Percentiles rank a stretch among this genome's conserved stretches.
Conservation (phyloP, 2,329 filamentous ascomycete genomes). For the Aspergillus sp. region DNA sequence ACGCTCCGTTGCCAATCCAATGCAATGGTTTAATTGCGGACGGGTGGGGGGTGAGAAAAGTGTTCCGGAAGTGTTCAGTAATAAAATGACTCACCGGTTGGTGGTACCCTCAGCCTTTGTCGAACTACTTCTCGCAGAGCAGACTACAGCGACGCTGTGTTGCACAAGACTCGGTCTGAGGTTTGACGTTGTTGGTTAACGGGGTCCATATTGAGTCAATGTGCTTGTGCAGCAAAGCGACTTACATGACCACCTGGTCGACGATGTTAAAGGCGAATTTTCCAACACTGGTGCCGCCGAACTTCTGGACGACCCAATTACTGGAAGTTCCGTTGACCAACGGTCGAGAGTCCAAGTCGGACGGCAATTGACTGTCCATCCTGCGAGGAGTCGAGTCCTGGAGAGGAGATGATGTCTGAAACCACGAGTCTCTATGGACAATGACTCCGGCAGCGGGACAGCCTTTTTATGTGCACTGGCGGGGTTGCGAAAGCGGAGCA, state of each 20-base stretch:
- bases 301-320: slow-evolving; percentile 88
- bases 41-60: background rate
- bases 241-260: slow-evolving; percentile 65
- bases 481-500: slow-evolving; percentile 29
- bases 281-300: slow-evolving; percentile 90
- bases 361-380: slow-evolving; percentile 16
- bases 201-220: too few relatives aligned
- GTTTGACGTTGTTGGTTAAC: background rate
- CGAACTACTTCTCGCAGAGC: slow-evolving; percentile 89
- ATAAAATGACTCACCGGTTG: slow-evolving; percentile 68
- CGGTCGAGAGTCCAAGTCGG: slow-evolving; percentile 11
- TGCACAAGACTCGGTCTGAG: slow-evolving; percentile 59
- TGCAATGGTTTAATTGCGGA: background rate
- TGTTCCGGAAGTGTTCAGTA: slow-evolving; percentile 2
- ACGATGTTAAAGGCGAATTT: slow-evolving; percentile 82
- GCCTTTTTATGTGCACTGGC: slow-evolving; percentile 22
- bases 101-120: slow-evolving; percentile 95
- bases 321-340: slow-evolving; percentile 20
- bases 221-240: background rate
- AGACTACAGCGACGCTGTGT: slow-evolving; percentile 85
- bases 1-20: background rate
- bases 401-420: slow-evolving; percentile 1
- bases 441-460: slow-evolving; percentile 14
- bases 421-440: background rate
- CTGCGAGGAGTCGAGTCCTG: slow-evolving; percentile 1